Percentiles rank a stretch among this genome's conserved stretches.
These are phyloP conservation scores for Gyromitra esculenta DNA, from an alignment of 2,329 filamentous ascomycete species.

Conservation along the genomic window DNA sequence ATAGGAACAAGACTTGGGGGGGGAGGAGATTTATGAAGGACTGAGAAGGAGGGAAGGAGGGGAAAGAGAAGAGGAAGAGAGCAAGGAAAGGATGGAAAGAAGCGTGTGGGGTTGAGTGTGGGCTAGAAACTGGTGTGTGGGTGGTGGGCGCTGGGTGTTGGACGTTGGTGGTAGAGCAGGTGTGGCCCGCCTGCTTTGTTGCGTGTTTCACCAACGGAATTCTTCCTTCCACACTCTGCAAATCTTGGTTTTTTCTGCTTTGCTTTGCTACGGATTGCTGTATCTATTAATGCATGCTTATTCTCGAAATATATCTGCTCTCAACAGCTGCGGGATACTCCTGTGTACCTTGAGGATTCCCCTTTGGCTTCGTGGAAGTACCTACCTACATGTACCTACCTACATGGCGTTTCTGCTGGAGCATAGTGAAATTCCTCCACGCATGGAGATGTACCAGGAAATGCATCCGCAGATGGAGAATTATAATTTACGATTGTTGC, in stretches of 20 bases:
- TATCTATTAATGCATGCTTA: slow-evolving; percentile 23
- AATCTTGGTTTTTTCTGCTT: slow-evolving; percentile 25
- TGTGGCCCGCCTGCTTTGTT: slow-evolving; percentile 39
- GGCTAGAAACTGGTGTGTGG: slow-evolving; percentile 45
- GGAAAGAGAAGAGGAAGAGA: slow-evolving; percentile 47
- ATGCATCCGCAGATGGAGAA: slow-evolving; percentile 21
- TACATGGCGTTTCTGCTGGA: slow-evolving; percentile 6
- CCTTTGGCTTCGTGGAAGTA: slow-evolving; percentile 3
- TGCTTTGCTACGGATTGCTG: slow-evolving; percentile 10
- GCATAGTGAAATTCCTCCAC: neutral
- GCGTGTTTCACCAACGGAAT: slow-evolving; percentile 41
- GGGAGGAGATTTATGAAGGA: slow-evolving; percentile 56
- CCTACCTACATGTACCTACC: slow-evolving; percentile 19
- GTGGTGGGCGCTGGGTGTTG: slow-evolving; percentile 29
- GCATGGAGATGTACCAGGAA: slow-evolving; percentile 28
- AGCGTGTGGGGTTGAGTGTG: slow-evolving; percentile 35
- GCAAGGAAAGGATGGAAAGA: slow-evolving; percentile 46
- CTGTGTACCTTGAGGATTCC: neutral
- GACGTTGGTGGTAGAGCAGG: slow-evolving; percentile 25
- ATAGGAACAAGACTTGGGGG: slow-evolving; percentile 39
- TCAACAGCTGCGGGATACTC: neutral
- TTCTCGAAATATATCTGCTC: slow-evolving; percentile 19
- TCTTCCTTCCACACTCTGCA: slow-evolving; percentile 16
- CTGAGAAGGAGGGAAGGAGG: slow-evolving; percentile 56
- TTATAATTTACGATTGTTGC: slow-evolving; percentile 32